These are phyloP conservation scores for Aspergillus sp. DNA, from an alignment of 2,329 filamentous ascomycete species.

Conservation along the genomic window DNA sequence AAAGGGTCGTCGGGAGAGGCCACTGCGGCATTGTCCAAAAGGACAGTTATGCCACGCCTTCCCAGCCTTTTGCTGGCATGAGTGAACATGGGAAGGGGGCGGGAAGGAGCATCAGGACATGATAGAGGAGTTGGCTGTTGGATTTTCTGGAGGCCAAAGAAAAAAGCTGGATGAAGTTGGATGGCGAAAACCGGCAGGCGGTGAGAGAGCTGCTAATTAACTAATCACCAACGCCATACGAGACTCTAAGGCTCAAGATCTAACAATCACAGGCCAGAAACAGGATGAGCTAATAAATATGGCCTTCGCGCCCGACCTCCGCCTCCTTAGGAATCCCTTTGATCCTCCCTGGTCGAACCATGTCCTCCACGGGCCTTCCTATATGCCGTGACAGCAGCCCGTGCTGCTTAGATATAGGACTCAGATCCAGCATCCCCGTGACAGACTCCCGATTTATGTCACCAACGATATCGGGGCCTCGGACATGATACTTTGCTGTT, in stretches of 20 bases:
- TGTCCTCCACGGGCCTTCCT: conserved; percentile 12
- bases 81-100: conserved; percentile 31
- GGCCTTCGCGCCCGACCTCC: conserved; percentile 28
- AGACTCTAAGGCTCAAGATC: too few species aligned
- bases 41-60: conserved; percentile 27
- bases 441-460: conserved; percentile 42
- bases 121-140: conserved; percentile 6
- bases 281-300: conserved; percentile 31
- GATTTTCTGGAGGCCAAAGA: conserved; percentile 4
- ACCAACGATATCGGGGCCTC: conserved; percentile 77
- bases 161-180: conserved; percentile 13
- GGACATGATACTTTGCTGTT: conserved; percentile 71
- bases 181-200: conserved; percentile 15
- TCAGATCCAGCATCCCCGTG: conserved; percentile 20
- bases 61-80: conserved; percentile 33
- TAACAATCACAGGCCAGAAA: too few species aligned
- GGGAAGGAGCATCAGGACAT: conserved; percentile 11
- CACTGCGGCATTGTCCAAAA: conserved; percentile 28
- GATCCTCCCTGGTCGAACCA: conserved; percentile 34
- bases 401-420: conserved; percentile 15
- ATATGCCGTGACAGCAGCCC: conserved; percentile 16
- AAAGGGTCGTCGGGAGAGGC: conserved; percentile 32
- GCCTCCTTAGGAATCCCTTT: conserved; percentile 54
- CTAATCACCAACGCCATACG: not conserved
- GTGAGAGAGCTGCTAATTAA: conserved; percentile 9